phyloP scores from a whole-genome alignment of 1,139 yeast species.

The Candida glucosophila region DNA sequence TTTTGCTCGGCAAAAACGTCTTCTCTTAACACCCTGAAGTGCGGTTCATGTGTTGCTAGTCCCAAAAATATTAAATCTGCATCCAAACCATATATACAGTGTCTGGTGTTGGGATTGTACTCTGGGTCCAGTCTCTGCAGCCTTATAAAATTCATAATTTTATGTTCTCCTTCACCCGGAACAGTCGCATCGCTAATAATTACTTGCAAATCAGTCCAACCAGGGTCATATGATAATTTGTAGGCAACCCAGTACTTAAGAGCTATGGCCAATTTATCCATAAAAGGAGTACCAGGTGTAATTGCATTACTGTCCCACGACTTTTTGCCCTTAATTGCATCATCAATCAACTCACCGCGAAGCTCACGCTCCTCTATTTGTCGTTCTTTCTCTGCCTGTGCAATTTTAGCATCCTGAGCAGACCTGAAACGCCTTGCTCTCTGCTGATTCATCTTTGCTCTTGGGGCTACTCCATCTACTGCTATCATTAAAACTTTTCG shows the following conservation, averaged over 20 bases:
- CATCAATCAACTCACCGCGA: slow-evolving; percentile 61
- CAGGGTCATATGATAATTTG: slow-evolving; percentile 78
- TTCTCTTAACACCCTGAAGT: slow-evolving; percentile 86
- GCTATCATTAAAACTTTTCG: slow-evolving; percentile 88
- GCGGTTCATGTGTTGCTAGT: slow-evolving; percentile 94
- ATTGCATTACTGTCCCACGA: slow-evolving; percentile 93
- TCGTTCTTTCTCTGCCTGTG: slow-evolving; percentile 52
- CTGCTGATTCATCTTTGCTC: slow-evolving; percentile 99
- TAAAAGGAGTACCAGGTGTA: slow-evolving; percentile 97
- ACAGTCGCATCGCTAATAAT: slow-evolving; percentile 93
- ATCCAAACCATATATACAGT: slow-evolving; percentile 93
- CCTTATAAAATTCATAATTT: slow-evolving; percentile 89
- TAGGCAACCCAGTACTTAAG: slow-evolving; percentile 86
- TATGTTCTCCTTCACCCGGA: slow-evolving; percentile 99
- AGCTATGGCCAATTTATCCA: slow-evolving; percentile 81
- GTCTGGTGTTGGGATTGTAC: slow-evolving; percentile 83
- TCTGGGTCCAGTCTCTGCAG: slow-evolving; percentile 77
- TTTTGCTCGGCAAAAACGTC: slow-evolving; percentile 78
- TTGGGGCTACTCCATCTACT: slow-evolving; percentile 97
- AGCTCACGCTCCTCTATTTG: slow-evolving; percentile 43
- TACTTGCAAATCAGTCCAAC: slow-evolving; percentile 81
- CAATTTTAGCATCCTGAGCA: slow-evolving; percentile 80
- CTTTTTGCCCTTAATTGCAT: slow-evolving; percentile 48
- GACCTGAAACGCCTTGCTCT: slow-evolving; percentile 90
- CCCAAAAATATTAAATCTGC: slow-evolving; percentile 97